Evolutionary conservation across 164 flowering plant species (phyloP), one percentile per base, ranked within the genome.

Genomic region (Piper betle): DNA sequence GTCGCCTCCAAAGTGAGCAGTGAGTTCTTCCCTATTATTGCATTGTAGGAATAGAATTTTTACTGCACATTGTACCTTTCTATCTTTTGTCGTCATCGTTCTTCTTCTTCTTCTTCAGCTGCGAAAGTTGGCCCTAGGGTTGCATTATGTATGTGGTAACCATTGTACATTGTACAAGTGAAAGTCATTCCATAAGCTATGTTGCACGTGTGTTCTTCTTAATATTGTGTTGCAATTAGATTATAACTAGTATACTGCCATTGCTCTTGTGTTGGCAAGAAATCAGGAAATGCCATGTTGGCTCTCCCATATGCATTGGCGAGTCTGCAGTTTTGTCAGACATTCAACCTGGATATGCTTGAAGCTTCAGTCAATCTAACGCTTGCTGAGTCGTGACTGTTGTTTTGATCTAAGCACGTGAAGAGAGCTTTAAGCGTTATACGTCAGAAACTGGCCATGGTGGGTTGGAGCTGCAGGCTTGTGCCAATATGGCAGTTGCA

Each of bases 311-410:
- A 46, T 75, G 97, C 85, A 53, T 74, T 90, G 67, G 99, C 99
- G 53, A 81, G 97, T 73, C 84, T 93, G 71, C 88, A 94, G 33
- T 93, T 81, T 78, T 93, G 99, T 71, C 87, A 85, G 73, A 81
- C 92, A 53, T 85, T 86, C 67, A 90, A 93, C 70, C 72, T 88
- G 81, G 99, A 93, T 79, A 96, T 93, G 67, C 93, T 93, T 8
- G 87, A 80, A 80, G 99, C 97, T 46, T 83, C 97, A 38, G 96
- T 88, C 41, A 84, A 88, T 52, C 74, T 90, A 39, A 81, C 84
- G 40, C 71, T 93, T 57, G 91, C 97, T 62, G 97, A 93, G 67
- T 70, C 90, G 64, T 93, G 96, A 95, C 87, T 93, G 20, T 80
- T 82, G 50, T 85, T 88, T 72, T 96, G 99, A 75, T 64, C 91